These are phyloP conservation scores for Termitomyces sp. DNA, from an alignment of 768 basidiomycete species.

Conservation along the genomic window DNA sequence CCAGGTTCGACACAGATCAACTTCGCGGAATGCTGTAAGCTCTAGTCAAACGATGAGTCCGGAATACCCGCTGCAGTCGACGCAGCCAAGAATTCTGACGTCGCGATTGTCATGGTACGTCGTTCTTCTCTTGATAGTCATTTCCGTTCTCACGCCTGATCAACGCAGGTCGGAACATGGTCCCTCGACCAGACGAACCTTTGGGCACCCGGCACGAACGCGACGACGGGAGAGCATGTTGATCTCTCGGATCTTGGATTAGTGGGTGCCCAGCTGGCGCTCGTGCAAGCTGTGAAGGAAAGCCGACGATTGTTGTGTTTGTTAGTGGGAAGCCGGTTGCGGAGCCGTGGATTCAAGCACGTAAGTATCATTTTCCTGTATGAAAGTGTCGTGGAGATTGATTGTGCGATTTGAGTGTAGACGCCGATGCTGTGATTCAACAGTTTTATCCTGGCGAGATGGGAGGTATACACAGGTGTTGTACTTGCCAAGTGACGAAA, in stretches of 20 bases:
- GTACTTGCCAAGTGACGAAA: no score
- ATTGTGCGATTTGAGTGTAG: constrained; percentile 20
- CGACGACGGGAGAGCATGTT: constrained; percentile 67
- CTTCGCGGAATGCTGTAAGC: constrained; percentile 58
- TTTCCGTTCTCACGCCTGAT: neutral
- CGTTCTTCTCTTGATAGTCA: neutral
- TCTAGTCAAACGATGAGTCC: constrained; percentile 65
- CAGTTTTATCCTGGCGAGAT: constrained; percentile 72
- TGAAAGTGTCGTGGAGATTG: neutral
- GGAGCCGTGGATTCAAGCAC: constrained; percentile 65
- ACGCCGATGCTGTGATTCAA: constrained; percentile 65
- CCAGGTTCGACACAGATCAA: constrained; percentile 48
- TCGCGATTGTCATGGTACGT: constrained; percentile 56
- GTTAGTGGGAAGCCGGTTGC: constrained; percentile 66
- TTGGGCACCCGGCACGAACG: constrained; percentile 59
- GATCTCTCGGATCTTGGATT: constrained; percentile 57
- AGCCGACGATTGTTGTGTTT: constrained; percentile 60
- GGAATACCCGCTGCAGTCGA: constrained; percentile 48
- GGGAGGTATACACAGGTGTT: constrained; percentile 34
- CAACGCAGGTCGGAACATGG: constrained; percentile 49
- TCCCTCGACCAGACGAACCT: constrained; percentile 50
- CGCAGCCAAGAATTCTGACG: constrained; percentile 48
- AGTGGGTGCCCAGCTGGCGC: constrained; percentile 57
- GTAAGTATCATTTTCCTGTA: constrained; percentile 24
- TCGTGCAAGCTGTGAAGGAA: constrained; percentile 60